Percentiles rank a stretch among this genome's conserved stretches.
phyloP scores from a whole-genome alignment of 345 rosid genomes.

The Euphorbia lathyris region DNA sequence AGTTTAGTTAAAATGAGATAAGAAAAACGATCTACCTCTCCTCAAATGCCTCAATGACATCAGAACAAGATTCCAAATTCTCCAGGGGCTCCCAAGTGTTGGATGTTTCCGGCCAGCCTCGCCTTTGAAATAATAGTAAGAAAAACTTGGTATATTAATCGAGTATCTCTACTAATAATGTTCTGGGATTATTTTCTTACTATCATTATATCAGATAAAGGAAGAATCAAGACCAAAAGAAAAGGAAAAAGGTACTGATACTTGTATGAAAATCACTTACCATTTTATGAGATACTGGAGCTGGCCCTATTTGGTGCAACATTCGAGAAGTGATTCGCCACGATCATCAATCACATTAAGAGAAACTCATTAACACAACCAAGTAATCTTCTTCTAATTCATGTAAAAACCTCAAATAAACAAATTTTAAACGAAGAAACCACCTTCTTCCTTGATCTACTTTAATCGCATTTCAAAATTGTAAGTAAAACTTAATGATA shows the following conservation, averaged over 20 bases:
- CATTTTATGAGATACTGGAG: constrained; percentile 97
- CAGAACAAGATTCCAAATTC: constrained; percentile 87
- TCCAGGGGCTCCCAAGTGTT: constrained; percentile 99
- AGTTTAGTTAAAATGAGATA: neutral
- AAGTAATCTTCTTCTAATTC: too few relatives aligned
- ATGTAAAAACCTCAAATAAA: too few relatives aligned
- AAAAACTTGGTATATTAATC: neutral
- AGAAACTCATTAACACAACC: constrained; percentile 11
- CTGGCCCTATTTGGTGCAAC: constrained; percentile 56
- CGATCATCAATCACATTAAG: constrained; percentile 8
- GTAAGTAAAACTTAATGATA: neutral
- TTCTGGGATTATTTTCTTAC: neutral
- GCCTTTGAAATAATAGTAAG: constrained; percentile 49
- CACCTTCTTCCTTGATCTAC: neutral
- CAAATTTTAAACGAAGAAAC: neutral
- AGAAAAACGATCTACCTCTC: constrained; percentile 53
- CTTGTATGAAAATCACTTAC: constrained; percentile 38
- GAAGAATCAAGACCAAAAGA: neutral
- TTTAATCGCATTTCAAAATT: neutral
- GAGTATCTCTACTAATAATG: neutral
- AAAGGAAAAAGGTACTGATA: neutral
- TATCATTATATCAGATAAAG: neutral
- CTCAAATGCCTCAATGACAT: constrained; percentile 91
- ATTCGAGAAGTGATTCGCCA: constrained; percentile 12
- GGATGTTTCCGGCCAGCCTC: constrained; percentile 93